Base-by-base conservation (phyloP, 2,329 filamentous ascomycete genomes). In the Westerdykella sp. region DNA sequence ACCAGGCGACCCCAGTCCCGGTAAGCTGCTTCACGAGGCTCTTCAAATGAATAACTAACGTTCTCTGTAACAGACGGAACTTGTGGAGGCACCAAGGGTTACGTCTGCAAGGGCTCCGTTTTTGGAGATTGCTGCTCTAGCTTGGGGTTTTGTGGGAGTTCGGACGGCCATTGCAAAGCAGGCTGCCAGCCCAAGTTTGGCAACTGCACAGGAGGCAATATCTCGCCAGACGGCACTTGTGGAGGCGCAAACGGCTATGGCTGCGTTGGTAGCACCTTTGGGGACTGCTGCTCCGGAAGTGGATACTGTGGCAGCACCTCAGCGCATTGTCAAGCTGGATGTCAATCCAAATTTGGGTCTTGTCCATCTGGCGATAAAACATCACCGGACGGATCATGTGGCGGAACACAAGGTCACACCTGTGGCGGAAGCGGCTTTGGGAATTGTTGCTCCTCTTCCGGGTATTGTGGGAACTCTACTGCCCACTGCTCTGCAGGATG, bases 351-450 rank as follows among this genome's bases (percentile, higher is more conserved):
- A 9, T 55, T 47, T 15, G 54, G 54, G 10, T 40, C 48, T n/a
- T 56, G 51, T 37, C 6, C 7, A 12, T 9, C 7, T 13, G 32
- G n/a, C 7, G 7, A 9, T 9, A 12, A 12, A 12, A 9, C n/a
- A 13, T 56, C 57, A 13, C 48, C 45, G 3, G 50, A 53, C 25
- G 50, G 50, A 6, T 47, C 43, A 15, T 55, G 48, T 34, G 52
- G 52, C 10, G 46, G 48, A 22, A 36, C 21, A 3, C 51, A 44
- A n/a, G 42, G 35, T 9, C 44, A 40, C 31, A 45, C 30, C 22
- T 55, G 52, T 39, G n/a, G 41, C 22, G 47, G 48, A 13, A 48
- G 42, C 15, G 28, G 16, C 4, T 53, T 42, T 34, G 49, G 49
- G 21, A 44, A 53, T 30, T 53, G 50, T 15, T 52, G 49, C 16